Percentiles rank a stretch among this genome's conserved stretches.
phyloP scores from a whole-genome alignment of 257 asterid species.

The Capsicum chinense region DNA sequence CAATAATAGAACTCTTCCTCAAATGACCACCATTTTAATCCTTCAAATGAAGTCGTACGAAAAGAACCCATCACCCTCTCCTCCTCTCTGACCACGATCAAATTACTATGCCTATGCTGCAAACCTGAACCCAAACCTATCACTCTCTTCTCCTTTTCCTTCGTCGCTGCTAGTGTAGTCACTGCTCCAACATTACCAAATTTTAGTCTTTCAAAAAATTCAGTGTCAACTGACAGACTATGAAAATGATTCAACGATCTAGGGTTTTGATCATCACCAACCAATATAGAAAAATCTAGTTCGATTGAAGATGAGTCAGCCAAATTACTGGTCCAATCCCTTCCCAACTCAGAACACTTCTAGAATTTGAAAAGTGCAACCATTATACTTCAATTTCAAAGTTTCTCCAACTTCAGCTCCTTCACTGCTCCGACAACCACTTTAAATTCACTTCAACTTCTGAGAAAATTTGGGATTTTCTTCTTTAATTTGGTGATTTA shows the following conservation, averaged over 20 bases:
- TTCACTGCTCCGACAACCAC: too few species aligned
- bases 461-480: too few species aligned
- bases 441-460: too few species aligned
- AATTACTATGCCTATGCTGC: slow-evolving; percentile 70
- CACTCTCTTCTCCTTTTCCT: slow-evolving; percentile 31
- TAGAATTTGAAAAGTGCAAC: too few species aligned
- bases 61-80: slow-evolving; percentile 46
- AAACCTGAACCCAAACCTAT: slow-evolving; percentile 33
- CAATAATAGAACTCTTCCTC: slow-evolving; percentile 39
- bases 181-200: slow-evolving; percentile 40
- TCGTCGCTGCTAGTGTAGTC: slow-evolving; percentile 26
- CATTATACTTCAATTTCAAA: too few species aligned
- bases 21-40: background rate
- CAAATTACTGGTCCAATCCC: background rate
- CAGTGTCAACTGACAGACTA: slow-evolving; percentile 86
- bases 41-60: slow-evolving; percentile 66
- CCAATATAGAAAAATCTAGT: slow-evolving; percentile 34
- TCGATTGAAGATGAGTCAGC: slow-evolving; percentile 40
- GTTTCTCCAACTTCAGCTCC: too few species aligned
- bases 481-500: too few species aligned
- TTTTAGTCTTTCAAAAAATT: slow-evolving; percentile 75
- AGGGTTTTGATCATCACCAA: background rate
- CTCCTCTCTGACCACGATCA: slow-evolving; percentile 47
- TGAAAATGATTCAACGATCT: slow-evolving; percentile 57
- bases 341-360: too few species aligned